Percentiles rank a stretch among this genome's conserved stretches.
phyloP scores from a whole-genome alignment of 2,329 filamentous ascomycete species.

The Drechslera avenae region DNA sequence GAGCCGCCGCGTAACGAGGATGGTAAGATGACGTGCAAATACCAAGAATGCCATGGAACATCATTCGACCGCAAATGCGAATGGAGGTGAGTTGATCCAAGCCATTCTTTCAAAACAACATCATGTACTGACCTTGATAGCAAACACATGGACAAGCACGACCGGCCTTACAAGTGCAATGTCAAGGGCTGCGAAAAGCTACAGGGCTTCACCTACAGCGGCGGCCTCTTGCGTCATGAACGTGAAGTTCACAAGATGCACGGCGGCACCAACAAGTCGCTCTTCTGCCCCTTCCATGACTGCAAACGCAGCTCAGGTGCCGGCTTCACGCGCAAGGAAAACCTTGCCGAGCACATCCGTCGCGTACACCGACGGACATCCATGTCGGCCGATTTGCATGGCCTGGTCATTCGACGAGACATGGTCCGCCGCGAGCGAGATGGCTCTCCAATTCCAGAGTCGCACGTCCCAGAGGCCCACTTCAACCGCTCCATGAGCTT shows the following conservation, averaged over 20 bases:
- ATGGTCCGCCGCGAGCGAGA: conserved; percentile 24
- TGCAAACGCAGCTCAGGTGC: conserved; percentile 90
- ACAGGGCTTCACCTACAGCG: conserved; percentile 92
- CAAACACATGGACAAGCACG: conserved; percentile 99
- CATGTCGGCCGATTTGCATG: conserved; percentile 44
- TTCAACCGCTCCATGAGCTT: conserved; percentile 26
- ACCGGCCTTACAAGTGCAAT: conserved; percentile 86
- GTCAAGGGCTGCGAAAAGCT: conserved; percentile 87
- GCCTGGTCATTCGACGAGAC: conserved; percentile 38
- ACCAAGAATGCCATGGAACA: conserved; percentile 68
- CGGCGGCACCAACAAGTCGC: conserved; percentile 82
- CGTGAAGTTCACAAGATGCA: conserved; percentile 92
- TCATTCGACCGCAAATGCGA: conserved; percentile 85
- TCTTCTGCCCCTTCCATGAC: conserved; percentile 82
- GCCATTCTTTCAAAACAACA: conserved; percentile 23
- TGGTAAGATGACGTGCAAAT: conserved; percentile 77
- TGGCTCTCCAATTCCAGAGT: conserved; percentile 27
- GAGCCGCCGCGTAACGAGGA: conserved; percentile 67
- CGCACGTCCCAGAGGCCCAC: conserved; percentile 32
- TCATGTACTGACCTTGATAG: conserved; percentile 53
- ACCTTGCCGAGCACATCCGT: conserved; percentile 89
- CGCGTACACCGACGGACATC: conserved; percentile 70
- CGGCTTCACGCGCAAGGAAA: conserved; percentile 91
- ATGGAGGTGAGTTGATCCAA: conserved; percentile 74
- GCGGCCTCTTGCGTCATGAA: conserved; percentile 85